Percentiles rank a stretch among this genome's conserved stretches.
Evolutionary conservation across 352 stramenopile species (phyloP).

Genomic region (Phytopythium sindhum): DNA sequence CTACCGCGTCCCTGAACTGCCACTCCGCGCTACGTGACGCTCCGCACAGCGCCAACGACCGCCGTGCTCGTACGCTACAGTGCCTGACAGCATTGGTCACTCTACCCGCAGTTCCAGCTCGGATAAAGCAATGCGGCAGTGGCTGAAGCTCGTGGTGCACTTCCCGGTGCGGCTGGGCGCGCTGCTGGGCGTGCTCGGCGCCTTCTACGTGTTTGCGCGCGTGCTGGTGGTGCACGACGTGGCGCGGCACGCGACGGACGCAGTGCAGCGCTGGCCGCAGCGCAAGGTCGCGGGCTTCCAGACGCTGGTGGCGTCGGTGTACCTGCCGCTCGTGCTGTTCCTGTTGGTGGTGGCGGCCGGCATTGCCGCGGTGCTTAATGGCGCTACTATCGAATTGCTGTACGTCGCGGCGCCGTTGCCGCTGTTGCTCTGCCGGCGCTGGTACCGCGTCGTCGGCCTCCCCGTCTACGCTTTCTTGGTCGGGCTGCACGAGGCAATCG

Average conservation of each 20-base stretch:
- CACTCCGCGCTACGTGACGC: not conserved
- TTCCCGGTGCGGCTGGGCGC: slow-evolving; percentile 51
- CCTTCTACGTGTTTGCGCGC: slow-evolving; percentile 67
- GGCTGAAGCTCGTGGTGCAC: slow-evolving; percentile 61
- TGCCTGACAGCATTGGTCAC: too few species aligned
- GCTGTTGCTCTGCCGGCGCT: slow-evolving; percentile 41
- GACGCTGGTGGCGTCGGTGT: slow-evolving; percentile 20
- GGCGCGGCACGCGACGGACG: slow-evolving; percentile 28
- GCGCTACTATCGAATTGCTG: slow-evolving; percentile 22
- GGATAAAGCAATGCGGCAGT: slow-evolving; percentile 20
- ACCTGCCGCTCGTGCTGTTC: slow-evolving; percentile 43
- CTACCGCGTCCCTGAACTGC: not conserved
- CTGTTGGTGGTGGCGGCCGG: slow-evolving; percentile 5
- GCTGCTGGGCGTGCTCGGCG: slow-evolving; percentile 44
- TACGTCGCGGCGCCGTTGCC: slow-evolving; percentile 64
- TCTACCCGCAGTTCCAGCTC: too few species aligned
- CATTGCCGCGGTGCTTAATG: not conserved
- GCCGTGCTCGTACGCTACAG: too few species aligned
- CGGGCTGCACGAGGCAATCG: slow-evolving; percentile 12
- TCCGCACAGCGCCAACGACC: too few species aligned
- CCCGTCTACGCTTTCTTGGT: slow-evolving; percentile 58
- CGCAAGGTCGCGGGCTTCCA: not conserved
- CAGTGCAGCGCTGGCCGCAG: slow-evolving; percentile 20
- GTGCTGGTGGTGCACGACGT: slow-evolving; percentile 58
- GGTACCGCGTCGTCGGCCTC: slow-evolving; percentile 58